phyloP scores from a whole-genome alignment of 2,329 filamentous ascomycete species.

The Ceratocystis huliohia region DNA sequence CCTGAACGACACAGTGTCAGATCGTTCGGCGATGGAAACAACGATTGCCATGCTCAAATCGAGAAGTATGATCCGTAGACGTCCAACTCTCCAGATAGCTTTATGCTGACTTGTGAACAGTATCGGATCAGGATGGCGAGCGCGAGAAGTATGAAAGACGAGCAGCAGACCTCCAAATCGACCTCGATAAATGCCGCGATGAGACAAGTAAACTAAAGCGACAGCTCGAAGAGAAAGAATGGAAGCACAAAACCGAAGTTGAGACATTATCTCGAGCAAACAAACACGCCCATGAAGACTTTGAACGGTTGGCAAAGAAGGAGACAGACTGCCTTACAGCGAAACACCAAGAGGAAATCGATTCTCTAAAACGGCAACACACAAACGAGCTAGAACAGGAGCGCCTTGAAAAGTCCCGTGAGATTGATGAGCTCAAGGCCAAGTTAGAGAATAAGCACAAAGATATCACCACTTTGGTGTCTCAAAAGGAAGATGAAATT shows the following conservation, averaged over 20 bases:
- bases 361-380: conserved; percentile 49
- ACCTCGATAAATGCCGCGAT: conserved; percentile 29
- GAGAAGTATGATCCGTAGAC: conserved; percentile 47
- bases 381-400: conserved; percentile 56
- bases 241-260: conserved; percentile 37
- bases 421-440: conserved; percentile 51
- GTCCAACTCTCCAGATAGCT: too few species aligned
- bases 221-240: conserved; percentile 29
- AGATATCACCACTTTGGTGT: conserved; percentile 36
- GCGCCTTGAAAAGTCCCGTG: conserved; percentile 42
- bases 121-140: conserved; percentile 38
- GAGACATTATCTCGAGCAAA: conserved; percentile 43
- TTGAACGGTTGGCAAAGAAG: conserved; percentile 38
- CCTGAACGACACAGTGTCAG: conserved; percentile 54
- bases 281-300: conserved; percentile 43
- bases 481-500: conserved; percentile 43
- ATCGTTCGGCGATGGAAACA: conserved; percentile 60
- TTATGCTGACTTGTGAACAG: conserved; percentile 27
- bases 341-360: conserved; percentile 55
- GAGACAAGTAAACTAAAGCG: conserved; percentile 43
- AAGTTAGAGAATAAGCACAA: conserved; percentile 41
- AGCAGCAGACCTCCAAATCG: conserved; percentile 48
- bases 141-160: conserved; percentile 37
- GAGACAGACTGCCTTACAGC: conserved; percentile 47
- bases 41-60: conserved; percentile 61